Base-by-base conservation (phyloP, 2,329 filamentous ascomycete genomes). In the Sporothrix variecibatus region DNA sequence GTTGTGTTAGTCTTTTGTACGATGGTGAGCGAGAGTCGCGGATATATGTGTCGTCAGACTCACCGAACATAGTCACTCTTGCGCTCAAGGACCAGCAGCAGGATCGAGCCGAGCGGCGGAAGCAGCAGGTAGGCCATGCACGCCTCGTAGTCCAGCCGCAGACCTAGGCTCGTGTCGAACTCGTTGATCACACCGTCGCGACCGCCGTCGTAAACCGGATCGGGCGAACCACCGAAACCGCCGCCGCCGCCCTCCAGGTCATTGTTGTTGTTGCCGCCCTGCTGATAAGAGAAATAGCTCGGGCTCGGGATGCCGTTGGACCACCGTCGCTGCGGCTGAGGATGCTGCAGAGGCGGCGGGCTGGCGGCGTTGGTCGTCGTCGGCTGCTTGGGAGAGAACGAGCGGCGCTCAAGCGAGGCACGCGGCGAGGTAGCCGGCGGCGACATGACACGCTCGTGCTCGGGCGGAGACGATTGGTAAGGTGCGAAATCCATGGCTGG, bases 61-160 rank as follows among this genome's bases (percentile, higher is more conserved):
- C 83, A 95, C 93, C 96, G 89, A 74, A 99, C 96, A 82, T 97
- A 99, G 84, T 99, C 96, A 80, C 94, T 98, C 85, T 97, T 96
- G 80, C 95, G 90, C 87, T 99, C 96, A 76, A 95, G 81, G 62
- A 98, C 88, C 77, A 99, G 83, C 78, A 99, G 83, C 77, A 97
- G 82, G 34, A 98, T 93, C 2, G 93, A 93, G 2, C 95, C 96
- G 0, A 95, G 87, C 0, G 96, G 96, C 76, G 96, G 96, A 17
- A 97, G 84, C 69, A 92, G 86, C 76, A 98, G 81, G 82, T 99
- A 99, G 71, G 96, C 95, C 80, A 98, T 84, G 81, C 92, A 93
- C 6, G 96, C 95, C 85, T 98, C 95, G 80, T 95, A 92, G 80
- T 97, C 94, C 78, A 98, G 87, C 73, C 95, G 87, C 76, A 98